Percentiles rank a stretch among this genome's conserved stretches.
These are phyloP conservation scores for Avena eriantha DNA, from an alignment of 176 grass and related monocot species.

Conservation along the genomic window DNA sequence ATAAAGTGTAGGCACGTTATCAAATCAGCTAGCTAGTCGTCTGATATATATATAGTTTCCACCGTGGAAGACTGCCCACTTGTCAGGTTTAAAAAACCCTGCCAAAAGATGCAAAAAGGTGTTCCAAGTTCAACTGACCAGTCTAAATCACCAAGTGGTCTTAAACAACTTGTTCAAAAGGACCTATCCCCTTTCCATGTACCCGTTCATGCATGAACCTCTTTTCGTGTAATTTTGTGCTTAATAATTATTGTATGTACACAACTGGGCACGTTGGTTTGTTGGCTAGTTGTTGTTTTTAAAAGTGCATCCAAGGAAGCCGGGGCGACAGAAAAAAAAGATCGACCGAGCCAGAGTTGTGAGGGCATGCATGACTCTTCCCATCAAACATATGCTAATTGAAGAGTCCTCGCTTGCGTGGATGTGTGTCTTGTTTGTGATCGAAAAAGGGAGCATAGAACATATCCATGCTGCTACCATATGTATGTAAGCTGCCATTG, in stretches of 20 bases:
- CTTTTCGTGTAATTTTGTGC: neutral
- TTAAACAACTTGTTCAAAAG: neutral
- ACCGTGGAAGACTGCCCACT: conserved; percentile 25
- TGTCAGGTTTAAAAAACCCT: conserved; percentile 26
- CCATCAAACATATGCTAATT: neutral
- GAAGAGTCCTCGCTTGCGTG: neutral
- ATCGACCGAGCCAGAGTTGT: neutral
- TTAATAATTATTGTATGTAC: neutral
- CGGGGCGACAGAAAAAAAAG: neutral
- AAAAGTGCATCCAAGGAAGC: neutral
- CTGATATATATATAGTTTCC: conserved; percentile 18
- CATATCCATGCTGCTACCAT: neutral
- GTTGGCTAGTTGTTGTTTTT: neutral
- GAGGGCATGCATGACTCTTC: neutral
- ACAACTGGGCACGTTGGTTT: neutral
- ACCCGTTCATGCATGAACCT: neutral
- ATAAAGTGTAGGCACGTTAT: conserved; percentile 24
- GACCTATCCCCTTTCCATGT: neutral
- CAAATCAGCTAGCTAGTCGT: neutral
- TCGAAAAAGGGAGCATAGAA: neutral
- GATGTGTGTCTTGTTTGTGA: neutral
- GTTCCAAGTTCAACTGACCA: conserved; percentile 1
- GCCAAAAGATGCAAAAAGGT: neutral
- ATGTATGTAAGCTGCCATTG: neutral
- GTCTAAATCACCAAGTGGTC: neutral